phyloP scores from a whole-genome alignment of 805 yeast genomes.

The Spathaspora hagerdaliae region DNA sequence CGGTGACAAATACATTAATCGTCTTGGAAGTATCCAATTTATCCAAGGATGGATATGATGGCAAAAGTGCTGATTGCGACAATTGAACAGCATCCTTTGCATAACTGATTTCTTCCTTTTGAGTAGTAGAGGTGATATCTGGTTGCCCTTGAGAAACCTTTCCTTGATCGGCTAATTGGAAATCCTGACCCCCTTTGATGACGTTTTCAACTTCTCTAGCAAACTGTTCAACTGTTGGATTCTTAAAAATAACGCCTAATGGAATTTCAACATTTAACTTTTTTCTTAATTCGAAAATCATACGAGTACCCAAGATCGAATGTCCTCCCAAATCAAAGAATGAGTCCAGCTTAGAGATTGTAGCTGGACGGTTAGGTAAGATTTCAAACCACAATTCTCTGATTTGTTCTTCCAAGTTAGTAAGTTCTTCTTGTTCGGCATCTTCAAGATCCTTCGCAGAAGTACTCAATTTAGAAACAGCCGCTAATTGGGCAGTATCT shows the following conservation, averaged over 20 bases:
- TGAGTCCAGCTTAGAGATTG: slow-evolving; percentile 73
- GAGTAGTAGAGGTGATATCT: slow-evolving; percentile 6
- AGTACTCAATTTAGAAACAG: slow-evolving; percentile 53
- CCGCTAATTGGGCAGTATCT: slow-evolving; percentile 75
- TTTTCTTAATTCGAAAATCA: slow-evolving; percentile 90
- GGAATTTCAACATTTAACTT: slow-evolving; percentile 78
- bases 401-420: slow-evolving; percentile 61
- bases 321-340: slow-evolving; percentile 98
- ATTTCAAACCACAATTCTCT: slow-evolving; percentile 83
- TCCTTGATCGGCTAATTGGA: slow-evolving; percentile 31
- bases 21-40: slow-evolving; percentile 29
- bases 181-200: slow-evolving; percentile 37
- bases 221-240: slow-evolving; percentile 79
- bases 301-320: slow-evolving; percentile 92
- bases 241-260: slow-evolving; percentile 82
- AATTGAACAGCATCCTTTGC: slow-evolving; percentile 68
- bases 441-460: slow-evolving; percentile 39
- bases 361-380: slow-evolving; percentile 79
- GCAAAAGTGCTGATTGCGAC: slow-evolving; percentile 35
- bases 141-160: slow-evolving; percentile 5
- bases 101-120: slow-evolving; percentile 44
- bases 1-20: slow-evolving; percentile 79
- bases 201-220: slow-evolving; percentile 66
- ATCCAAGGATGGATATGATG: slow-evolving; percentile 40
- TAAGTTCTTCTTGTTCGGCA: slow-evolving; percentile 43